Conservation (phyloP, 192 early-diverging fungal genomes). For the Dissophora ornata region DNA sequence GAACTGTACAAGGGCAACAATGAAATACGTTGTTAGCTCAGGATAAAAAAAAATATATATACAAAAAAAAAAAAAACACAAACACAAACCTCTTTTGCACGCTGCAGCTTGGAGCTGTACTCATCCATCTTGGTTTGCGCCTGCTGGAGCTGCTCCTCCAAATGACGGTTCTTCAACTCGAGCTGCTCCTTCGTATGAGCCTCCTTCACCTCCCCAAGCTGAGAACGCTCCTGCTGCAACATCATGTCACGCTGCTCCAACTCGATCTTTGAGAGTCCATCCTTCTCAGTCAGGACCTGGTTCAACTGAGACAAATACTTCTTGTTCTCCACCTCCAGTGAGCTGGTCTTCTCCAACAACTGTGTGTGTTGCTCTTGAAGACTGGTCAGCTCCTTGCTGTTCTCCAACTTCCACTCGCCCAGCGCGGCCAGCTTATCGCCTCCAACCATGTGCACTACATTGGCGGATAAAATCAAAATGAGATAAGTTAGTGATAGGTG, state of each 20-base stretch:
- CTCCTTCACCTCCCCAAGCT: constrained; percentile 33
- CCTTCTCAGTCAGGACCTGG: constrained; percentile 68
- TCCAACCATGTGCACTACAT: constrained; percentile 38
- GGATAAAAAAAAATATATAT: too few relatives aligned
- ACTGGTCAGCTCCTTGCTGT: constrained; percentile 20
- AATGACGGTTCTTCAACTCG: constrained; percentile 43
- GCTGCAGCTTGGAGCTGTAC: constrained; percentile 30
- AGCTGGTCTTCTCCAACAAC: constrained; percentile 34
- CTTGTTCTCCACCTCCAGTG: constrained; percentile 43
- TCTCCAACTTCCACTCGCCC: constrained; percentile 36
- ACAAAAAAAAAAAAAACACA: too few relatives aligned
- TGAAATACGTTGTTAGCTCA: too few relatives aligned
- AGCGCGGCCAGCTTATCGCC: constrained; percentile 25
- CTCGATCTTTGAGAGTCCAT: constrained; percentile 57
- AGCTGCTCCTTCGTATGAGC: constrained; percentile 45
- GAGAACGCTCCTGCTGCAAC: constrained; percentile 62
- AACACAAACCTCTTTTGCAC: constrained; percentile 35
- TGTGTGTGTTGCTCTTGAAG: constrained; percentile 57
- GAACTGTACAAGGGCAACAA: too few relatives aligned
- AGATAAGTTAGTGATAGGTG: too few relatives aligned
- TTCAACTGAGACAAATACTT: constrained; percentile 61
- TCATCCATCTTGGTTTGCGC: constrained; percentile 32
- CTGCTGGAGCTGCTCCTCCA: constrained; percentile 52
- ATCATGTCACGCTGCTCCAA: constrained; percentile 67
- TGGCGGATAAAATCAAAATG: background rate